These are phyloP conservation scores for Colletotrichum chlorophyti DNA, from an alignment of 2,329 filamentous ascomycete genomes.

Conservation along the genomic window DNA sequence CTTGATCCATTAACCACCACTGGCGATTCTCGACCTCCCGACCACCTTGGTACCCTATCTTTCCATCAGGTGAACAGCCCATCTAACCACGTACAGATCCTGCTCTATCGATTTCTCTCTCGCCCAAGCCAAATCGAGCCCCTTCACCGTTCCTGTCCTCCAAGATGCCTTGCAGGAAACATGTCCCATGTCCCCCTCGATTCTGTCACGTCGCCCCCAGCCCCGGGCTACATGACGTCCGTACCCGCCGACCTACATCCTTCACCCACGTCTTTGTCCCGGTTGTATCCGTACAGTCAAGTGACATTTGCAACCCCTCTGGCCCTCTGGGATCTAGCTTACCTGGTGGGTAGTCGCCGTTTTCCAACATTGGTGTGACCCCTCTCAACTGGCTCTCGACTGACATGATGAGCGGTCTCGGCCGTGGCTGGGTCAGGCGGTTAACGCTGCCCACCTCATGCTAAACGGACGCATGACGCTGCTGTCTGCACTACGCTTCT, in stretches of 20 bases:
- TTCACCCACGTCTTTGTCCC: conserved; percentile 17
- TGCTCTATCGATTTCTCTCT: conserved; percentile 22
- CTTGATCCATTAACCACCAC: conserved; percentile 20
- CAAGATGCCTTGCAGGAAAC: conserved; percentile 22
- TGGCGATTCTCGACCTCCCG: not conserved
- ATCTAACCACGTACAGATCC: conserved; percentile 38
- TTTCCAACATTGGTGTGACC: conserved; percentile 17
- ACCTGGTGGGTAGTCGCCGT: conserved; percentile 9
- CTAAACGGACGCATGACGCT: conserved; percentile 17
- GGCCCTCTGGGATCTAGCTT: not conserved
- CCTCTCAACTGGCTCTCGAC: conserved; percentile 35
- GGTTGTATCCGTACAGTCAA: conserved; percentile 23
- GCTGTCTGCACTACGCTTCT: conserved; percentile 18
- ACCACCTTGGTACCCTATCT: no score
- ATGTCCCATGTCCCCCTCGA: not conserved
- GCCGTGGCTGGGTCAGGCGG: conserved; percentile 36
- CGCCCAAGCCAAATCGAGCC: not conserved
- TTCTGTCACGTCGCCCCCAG: not conserved
- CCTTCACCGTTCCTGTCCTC: not conserved
- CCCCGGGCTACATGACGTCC: conserved; percentile 11
- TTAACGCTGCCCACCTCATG: conserved; percentile 11
- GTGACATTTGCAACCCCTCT: conserved; percentile 15
- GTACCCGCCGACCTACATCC: conserved; percentile 24
- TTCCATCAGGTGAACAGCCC: conserved; percentile 15
- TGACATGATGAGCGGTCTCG: conserved; percentile 37